phyloP scores from a whole-genome alignment of 495 filamentous ascomycete species.

The Penicillium bovifimosum region DNA sequence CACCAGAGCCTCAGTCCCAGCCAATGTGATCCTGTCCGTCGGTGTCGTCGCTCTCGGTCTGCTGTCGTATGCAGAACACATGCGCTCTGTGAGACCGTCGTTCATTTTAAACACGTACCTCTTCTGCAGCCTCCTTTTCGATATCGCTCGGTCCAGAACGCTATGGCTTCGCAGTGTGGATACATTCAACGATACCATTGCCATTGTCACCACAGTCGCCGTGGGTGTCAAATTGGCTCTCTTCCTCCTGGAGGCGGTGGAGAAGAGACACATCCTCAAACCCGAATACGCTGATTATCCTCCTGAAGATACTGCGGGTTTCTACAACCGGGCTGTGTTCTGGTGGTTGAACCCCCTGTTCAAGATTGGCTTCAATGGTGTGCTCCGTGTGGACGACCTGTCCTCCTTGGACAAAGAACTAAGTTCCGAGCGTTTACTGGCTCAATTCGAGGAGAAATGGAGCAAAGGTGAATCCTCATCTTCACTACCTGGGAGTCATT shows the following conservation, averaged over 20 bases:
- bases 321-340: slow-evolving; percentile 49
- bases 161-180: slow-evolving; percentile 48
- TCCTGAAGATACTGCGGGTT: slow-evolving; percentile 55
- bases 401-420: slow-evolving; percentile 42
- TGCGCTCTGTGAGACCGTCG: slow-evolving; percentile 51
- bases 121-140: slow-evolving; percentile 53
- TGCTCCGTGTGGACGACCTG: slow-evolving; percentile 43
- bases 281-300: slow-evolving; percentile 39
- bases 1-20: slow-evolving; percentile 43
- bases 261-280: slow-evolving; percentile 48
- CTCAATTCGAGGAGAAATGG: slow-evolving; percentile 29
- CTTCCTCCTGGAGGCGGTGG: slow-evolving; percentile 47
- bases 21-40: slow-evolving; percentile 40
- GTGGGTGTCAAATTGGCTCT: slow-evolving; percentile 46
- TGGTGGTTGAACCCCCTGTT: slow-evolving; percentile 58
- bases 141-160: slow-evolving; percentile 50
- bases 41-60: slow-evolving; percentile 35
- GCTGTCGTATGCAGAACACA: slow-evolving; percentile 55
- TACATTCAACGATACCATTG: slow-evolving; percentile 28
- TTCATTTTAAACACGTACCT: slow-evolving; percentile 56
- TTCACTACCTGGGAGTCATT: background rate
- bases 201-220: slow-evolving; percentile 43
- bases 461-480: slow-evolving; percentile 21
- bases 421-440: slow-evolving; percentile 34
- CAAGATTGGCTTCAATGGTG: slow-evolving; percentile 38